A percentile compares a stretch with the other conserved stretches of the same genome.
These are phyloP conservation scores for Cyberlindnera subsufficiens DNA, from an alignment of 805 yeast species.

Conservation along the genomic window DNA sequence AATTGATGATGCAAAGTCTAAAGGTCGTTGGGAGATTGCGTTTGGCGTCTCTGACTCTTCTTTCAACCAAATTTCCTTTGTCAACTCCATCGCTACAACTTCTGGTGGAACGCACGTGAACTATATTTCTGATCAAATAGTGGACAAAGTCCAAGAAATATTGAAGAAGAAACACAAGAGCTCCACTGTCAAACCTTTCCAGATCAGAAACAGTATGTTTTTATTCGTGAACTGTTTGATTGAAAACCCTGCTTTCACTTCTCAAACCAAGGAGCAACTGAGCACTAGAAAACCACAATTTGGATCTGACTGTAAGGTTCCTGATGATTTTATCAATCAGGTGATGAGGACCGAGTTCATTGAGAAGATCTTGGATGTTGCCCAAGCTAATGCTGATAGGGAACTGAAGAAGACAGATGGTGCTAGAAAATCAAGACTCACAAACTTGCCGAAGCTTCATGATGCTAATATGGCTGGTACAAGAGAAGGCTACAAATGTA, in stretches of 20 bases:
- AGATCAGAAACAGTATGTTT: constrained; percentile 86
- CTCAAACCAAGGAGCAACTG: constrained; percentile 94
- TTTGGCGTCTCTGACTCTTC: constrained; percentile 88
- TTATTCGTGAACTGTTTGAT: constrained; percentile 85
- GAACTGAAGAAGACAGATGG: constrained; percentile 90
- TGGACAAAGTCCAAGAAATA: constrained; percentile 65
- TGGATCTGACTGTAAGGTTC: constrained; percentile 77
- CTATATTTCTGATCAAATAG: constrained; percentile 77
- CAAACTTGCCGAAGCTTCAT: constrained; percentile 82
- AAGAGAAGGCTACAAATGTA: constrained; percentile 84
- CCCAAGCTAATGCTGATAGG: constrained; percentile 83
- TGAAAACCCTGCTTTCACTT: constrained; percentile 95
- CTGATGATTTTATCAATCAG: constrained; percentile 70
- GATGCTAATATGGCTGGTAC: constrained; percentile 98
- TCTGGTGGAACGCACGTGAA: constrained; percentile 96
- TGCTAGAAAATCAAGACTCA: constrained; percentile 71
- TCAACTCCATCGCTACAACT: constrained; percentile 95
- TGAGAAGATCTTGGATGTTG: constrained; percentile 69
- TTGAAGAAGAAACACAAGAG: constrained; percentile 62
- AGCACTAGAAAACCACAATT: constrained; percentile 86
- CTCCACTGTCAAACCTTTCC: constrained; percentile 78
- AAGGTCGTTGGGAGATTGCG: constrained; percentile 85
- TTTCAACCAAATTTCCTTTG: constrained; percentile 94
- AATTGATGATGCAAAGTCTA: constrained; percentile 46
- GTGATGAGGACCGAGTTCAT: constrained; percentile 67